phyloP scores from a whole-genome alignment of 2,329 filamentous ascomycete genomes.

The Venturia carpophila region DNA sequence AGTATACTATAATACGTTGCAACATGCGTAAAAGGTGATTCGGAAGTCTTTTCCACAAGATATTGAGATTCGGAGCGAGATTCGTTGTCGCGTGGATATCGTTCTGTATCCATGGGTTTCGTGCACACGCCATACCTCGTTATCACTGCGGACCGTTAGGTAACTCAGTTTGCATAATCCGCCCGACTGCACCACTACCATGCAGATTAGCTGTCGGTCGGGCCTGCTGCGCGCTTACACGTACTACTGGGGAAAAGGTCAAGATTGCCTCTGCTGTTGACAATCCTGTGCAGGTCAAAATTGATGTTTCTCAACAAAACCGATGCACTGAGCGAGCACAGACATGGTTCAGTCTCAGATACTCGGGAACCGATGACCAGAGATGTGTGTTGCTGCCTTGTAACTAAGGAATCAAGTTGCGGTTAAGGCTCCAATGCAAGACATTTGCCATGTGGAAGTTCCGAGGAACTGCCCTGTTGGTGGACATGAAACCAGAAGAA shows the following conservation, averaged over 20 bases:
- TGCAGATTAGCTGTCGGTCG: not conserved
- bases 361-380: not conserved
- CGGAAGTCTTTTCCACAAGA: not conserved
- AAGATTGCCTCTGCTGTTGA: not conserved
- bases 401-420: not conserved
- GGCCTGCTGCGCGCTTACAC: not conserved
- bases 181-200: not conserved
- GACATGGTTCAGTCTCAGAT: not conserved
- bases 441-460: slow-evolving; percentile 6
- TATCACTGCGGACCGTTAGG: not conserved
- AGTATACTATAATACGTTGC: not conserved
- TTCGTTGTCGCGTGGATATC: not conserved
- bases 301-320: not conserved
- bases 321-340: not conserved
- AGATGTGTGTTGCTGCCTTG: not conserved
- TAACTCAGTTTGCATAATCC: not conserved
- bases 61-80: not conserved
- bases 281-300: not conserved
- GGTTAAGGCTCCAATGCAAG: not conserved
- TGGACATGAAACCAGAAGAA: not conserved
- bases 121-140: not conserved
- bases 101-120: not conserved
- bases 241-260: not conserved
- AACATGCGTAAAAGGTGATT: not conserved
- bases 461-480: not conserved